Percentiles rank a stretch among this genome's conserved stretches.
These are phyloP conservation scores for Cercospora sp. DNA, from an alignment of 2,329 filamentous ascomycete genomes.

Conservation along the genomic window DNA sequence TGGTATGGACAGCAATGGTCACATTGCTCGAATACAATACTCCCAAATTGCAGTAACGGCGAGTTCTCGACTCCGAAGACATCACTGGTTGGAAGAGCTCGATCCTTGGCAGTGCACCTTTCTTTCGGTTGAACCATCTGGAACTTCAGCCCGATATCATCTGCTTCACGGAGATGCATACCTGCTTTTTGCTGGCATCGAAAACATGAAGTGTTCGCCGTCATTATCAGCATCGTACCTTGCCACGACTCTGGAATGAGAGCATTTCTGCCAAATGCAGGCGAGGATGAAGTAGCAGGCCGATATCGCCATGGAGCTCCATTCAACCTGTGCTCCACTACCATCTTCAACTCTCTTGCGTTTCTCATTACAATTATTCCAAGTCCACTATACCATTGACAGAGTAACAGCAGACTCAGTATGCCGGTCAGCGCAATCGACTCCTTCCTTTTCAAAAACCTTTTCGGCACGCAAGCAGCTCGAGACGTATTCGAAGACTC, in stretches of 20 bases:
- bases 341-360: not conserved
- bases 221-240: not conserved
- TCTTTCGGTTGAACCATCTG: not conserved
- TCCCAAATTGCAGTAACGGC: too few relatives aligned
- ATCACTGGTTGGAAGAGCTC: not conserved
- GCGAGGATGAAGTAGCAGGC: not conserved
- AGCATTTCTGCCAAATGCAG: not conserved
- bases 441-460: slow-evolving; percentile 30
- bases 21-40: not conserved
- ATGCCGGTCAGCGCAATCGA: slow-evolving; percentile 33
- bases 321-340: not conserved
- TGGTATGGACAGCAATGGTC: not conserved
- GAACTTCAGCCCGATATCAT: not conserved
- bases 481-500: slow-evolving; percentile 28
- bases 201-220: not conserved
- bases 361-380: not conserved
- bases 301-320: not conserved
- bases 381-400: not conserved
- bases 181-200: not conserved
- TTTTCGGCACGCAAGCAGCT: slow-evolving; percentile 27
- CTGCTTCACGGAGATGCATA: not conserved
- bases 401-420: not conserved
- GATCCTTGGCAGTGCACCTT: not conserved
- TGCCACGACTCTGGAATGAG: not conserved
- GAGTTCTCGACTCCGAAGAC: not conserved